These are phyloP conservation scores for Lasiodiplodia citricola DNA, from an alignment of 2,329 filamentous ascomycete genomes.

Conservation along the genomic window DNA sequence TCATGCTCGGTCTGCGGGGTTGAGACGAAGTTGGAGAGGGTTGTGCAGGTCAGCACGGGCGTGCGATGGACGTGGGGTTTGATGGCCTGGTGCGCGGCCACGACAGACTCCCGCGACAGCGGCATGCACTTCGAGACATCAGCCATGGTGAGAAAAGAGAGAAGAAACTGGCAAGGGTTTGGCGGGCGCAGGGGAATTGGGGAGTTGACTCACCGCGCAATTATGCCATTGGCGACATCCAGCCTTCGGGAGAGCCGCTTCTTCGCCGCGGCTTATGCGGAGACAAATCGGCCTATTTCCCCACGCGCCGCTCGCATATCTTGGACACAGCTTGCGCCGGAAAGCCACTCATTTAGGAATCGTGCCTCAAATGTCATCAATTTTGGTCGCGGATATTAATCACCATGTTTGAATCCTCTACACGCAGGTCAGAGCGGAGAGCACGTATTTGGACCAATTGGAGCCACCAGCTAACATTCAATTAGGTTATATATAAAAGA, in stretches of 20 bases:
- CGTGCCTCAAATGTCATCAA: no score
- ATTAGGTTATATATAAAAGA: no score
- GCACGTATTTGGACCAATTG: no score
- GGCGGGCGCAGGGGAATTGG: neutral
- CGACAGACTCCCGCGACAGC: conserved; percentile 74
- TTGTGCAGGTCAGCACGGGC: conserved; percentile 79
- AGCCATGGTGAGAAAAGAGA: conserved; percentile 45
- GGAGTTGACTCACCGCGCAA: neutral
- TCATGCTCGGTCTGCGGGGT: conserved; percentile 64
- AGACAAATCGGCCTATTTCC: neutral
- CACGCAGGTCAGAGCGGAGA: no score
- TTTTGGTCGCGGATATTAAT: no score
- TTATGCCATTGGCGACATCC: neutral
- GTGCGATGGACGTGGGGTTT: conserved; percentile 79
- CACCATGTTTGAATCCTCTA: no score
- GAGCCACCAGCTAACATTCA: no score
- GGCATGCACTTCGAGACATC: conserved; percentile 58
- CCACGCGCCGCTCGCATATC: neutral
- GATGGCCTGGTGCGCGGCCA: conserved; percentile 74
- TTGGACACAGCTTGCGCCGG: neutral
- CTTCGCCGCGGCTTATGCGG: neutral
- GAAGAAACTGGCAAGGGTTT: no score
- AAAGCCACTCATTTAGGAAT: no score
- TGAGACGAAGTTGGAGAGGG: conserved; percentile 76
- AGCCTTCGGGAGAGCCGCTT: neutral